Evolutionary conservation across 257 asterid species (phyloP).

Genomic region (Jacaranda copaia): DNA sequence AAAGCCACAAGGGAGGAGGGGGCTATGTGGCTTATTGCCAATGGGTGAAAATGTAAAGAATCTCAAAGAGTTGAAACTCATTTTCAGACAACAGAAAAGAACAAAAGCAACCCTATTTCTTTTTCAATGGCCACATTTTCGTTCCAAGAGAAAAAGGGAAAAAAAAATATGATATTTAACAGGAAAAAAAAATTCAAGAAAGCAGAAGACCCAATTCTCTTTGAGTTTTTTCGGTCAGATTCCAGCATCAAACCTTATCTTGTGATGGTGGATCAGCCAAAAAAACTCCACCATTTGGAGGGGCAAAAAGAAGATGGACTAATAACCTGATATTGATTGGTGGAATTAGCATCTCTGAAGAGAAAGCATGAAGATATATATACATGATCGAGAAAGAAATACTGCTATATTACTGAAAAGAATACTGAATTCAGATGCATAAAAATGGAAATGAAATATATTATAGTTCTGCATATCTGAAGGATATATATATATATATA

Average conservation of each 20-base stretch:
- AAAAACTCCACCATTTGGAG: conserved; percentile 16
- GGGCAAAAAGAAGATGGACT: not conserved
- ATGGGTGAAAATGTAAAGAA: conserved; percentile 22
- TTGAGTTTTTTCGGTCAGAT: conserved; percentile 18
- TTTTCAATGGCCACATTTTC: not conserved
- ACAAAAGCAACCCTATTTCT: conserved; percentile 41
- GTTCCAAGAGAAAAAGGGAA: not conserved
- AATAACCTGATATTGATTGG: conserved; percentile 29
- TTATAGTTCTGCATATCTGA: no score
- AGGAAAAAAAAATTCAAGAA: not conserved
- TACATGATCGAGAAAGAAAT: not conserved
- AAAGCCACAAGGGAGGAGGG: not conserved
- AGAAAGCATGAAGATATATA: not conserved
- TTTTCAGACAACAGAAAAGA: conserved; percentile 5
- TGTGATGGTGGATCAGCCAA: conserved; percentile 24
- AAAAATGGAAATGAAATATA: not conserved
- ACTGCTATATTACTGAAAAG: not conserved
- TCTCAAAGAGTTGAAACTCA: conserved; percentile 27
- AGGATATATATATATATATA: not conserved
- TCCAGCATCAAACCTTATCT: conserved; percentile 39
- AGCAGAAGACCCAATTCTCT: conserved; percentile 13
- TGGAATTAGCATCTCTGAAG: conserved; percentile 32
- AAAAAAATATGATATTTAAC: not conserved
- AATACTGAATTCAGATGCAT: no score
- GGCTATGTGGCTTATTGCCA: not conserved